Evolutionary conservation across 495 filamentous ascomycete genomes (phyloP), one percentile per base, ranked within the genome.

Genomic region (Cercophora scortea): DNA sequence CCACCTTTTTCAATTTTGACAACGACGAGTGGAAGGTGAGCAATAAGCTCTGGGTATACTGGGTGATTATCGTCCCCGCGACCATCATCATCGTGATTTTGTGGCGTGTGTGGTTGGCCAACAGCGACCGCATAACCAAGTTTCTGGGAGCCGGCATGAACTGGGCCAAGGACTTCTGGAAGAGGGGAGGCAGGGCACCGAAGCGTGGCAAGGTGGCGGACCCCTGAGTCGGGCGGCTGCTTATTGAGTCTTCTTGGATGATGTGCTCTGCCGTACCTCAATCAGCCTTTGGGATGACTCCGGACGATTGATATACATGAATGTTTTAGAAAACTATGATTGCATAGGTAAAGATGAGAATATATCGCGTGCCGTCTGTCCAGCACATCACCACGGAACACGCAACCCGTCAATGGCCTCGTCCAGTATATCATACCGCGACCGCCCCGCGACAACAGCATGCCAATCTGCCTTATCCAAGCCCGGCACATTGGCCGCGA

Each of bases 381-480:
- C n/a, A n/a, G n/a, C n/a, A n/a, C 25, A 25, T 25, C 25, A 58
- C 53, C 59, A 61, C 9, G 55, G 51, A 7, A 61, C 41, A 35
- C 36, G 19, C 39, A 61, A 36, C 36, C 34, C 34, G 8, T 48
- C 40, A 42, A 63, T 49, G 18, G 58, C 48, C 35, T 57, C 58
- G 19, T 2, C 13, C 36, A 63, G 32, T 42, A 63, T 25, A 6
- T 54, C 52, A 44, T 63, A 61, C 36, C 58, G 47, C 50, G 58
- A 63, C 48, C 13, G 34, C 3, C 45, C 50, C 19, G 55, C 45
- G 38, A 58, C 16, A 17, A 36, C 17, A 45, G n/a, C 6, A 15
- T 61, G 55, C 61, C 61, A 63, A 25, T 63, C 43, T 8, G 50
- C 51, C 39, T 53, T 51, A 4, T 58, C 55, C 50, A 58, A 0